Conservation (phyloP, 2,329 filamentous ascomycete species). For the Ophiosphaerella herpotricha region DNA sequence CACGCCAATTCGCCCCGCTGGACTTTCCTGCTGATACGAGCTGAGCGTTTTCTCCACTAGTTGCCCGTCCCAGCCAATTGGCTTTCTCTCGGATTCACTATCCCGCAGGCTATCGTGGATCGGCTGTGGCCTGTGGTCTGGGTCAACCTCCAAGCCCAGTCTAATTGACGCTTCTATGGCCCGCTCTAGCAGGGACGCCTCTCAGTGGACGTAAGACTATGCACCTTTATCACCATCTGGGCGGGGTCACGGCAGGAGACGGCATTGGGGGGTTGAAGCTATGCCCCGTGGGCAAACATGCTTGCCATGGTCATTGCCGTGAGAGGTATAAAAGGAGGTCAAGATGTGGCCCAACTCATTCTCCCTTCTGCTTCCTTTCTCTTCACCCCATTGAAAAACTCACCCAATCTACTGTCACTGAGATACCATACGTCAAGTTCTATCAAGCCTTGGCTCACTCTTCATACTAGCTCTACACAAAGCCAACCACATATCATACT, state of each 20-base stretch:
- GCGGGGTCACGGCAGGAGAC: conserved; percentile 43
- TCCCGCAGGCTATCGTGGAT: conserved; percentile 42
- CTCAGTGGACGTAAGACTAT: conserved; percentile 46
- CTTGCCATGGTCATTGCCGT: conserved; percentile 19
- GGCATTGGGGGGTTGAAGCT: conserved; percentile 42
- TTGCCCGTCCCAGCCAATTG: conserved; percentile 39
- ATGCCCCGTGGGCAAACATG: conserved; percentile 35
- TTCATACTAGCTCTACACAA: conserved; percentile 1
- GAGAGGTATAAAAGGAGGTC: conserved; percentile 46
- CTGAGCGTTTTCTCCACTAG: conserved; percentile 31
- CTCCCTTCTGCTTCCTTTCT: conserved; percentile 36
- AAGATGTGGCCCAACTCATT: conserved; percentile 15
- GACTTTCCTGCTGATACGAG: conserved; percentile 38
- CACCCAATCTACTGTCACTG: conserved; percentile 17
- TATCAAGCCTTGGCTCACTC: conserved; percentile 5
- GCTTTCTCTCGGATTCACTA: conserved; percentile 19
- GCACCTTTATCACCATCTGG: conserved; percentile 46
- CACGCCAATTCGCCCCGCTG: conserved; percentile 37
- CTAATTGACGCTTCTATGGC: conserved; percentile 39
- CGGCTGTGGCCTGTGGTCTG: conserved; percentile 36
- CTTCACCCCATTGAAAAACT: conserved; percentile 17
- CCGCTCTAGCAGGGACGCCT: conserved; percentile 41
- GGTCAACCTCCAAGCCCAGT: conserved; percentile 40
- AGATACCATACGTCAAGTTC: conserved; percentile 11
- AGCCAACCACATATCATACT: conserved; percentile 1